Evolutionary conservation across 1,284 basidiomycete species (phyloP).

Genomic region (Blastosporella zonata): DNA sequence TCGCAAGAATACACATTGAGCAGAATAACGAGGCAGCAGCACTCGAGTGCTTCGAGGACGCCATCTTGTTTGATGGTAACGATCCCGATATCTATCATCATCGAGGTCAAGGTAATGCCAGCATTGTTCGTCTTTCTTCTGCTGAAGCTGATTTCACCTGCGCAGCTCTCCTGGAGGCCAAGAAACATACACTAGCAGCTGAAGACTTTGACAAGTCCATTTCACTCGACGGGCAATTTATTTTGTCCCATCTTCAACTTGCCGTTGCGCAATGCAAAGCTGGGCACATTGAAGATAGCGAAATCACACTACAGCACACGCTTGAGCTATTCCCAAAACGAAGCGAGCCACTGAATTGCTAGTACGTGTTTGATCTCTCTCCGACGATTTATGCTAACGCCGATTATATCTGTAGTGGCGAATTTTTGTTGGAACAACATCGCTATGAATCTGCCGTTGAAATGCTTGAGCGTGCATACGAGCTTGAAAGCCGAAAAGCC

Average conservation of each 20-base stretch:
- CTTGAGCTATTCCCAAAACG: slow-evolving; percentile 78
- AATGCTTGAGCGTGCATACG: slow-evolving; percentile 91
- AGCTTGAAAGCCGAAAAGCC: slow-evolving; percentile 72
- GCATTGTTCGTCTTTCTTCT: background rate
- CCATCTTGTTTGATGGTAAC: slow-evolving; percentile 77
- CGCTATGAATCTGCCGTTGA: slow-evolving; percentile 88
- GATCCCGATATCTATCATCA: slow-evolving; percentile 99
- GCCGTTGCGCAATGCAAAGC: slow-evolving; percentile 97
- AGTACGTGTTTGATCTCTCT: slow-evolving; percentile 51
- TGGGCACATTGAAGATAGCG: slow-evolving; percentile 76
- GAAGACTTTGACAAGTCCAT: slow-evolving; percentile 90
- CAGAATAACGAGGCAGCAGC: slow-evolving; percentile 78
- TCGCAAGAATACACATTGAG: slow-evolving; percentile 98
- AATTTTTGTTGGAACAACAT: slow-evolving; percentile 93
- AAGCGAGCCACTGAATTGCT: slow-evolving; percentile 89
- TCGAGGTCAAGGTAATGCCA: slow-evolving; percentile 79
- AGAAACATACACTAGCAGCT: slow-evolving; percentile 83
- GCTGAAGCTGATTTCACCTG: background rate
- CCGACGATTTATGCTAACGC: background rate
- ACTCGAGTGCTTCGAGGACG: slow-evolving; percentile 90
- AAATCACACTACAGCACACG: slow-evolving; percentile 85
- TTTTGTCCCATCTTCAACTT: slow-evolving; percentile 94
- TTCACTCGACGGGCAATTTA: slow-evolving; percentile 78
- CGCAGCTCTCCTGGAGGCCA: slow-evolving; percentile 95
- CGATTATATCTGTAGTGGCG: slow-evolving; percentile 61